Evolutionary conservation across 140 eudicot genomes (phyloP).

Genomic region (Erigeron philadelphicus): DNA sequence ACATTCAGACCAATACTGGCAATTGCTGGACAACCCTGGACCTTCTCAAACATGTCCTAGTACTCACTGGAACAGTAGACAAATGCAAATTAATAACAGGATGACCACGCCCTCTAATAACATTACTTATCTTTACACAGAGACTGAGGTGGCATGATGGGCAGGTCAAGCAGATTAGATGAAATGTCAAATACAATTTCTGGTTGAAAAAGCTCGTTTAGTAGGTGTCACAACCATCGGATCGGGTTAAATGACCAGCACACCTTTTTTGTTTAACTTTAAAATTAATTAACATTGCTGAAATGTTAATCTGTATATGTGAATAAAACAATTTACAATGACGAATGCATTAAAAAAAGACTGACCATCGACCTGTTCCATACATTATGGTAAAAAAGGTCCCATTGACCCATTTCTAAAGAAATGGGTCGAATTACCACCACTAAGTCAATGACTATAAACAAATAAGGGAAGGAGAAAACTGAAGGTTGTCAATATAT

Average conservation of each 20-base stretch:
- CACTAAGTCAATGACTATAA: constrained; percentile 15
- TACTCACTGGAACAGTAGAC: constrained; percentile 99
- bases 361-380: not conserved
- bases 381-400: not conserved
- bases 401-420: constrained; percentile 10
- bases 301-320: not conserved
- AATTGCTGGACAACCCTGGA: constrained; percentile 92
- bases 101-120: constrained; percentile 15
- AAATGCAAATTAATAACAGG: constrained; percentile 48
- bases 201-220: not conserved
- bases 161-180: not conserved
- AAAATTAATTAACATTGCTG: not conserved
- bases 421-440: constrained; percentile 10
- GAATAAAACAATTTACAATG: not conserved
- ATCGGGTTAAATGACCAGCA: not conserved
- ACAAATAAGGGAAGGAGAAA: constrained; percentile 12
- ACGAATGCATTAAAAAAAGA: not conserved
- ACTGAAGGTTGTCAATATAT: not conserved
- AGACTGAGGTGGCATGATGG: constrained; percentile 16
- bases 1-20: constrained; percentile 93
- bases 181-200: not conserved
- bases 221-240: not conserved
- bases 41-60: constrained; percentile 64
- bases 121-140: not conserved
- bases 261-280: not conserved